These are phyloP conservation scores for Pharnaceum exiguum DNA, from an alignment of 148 eudicot species.

Conservation along the genomic window DNA sequence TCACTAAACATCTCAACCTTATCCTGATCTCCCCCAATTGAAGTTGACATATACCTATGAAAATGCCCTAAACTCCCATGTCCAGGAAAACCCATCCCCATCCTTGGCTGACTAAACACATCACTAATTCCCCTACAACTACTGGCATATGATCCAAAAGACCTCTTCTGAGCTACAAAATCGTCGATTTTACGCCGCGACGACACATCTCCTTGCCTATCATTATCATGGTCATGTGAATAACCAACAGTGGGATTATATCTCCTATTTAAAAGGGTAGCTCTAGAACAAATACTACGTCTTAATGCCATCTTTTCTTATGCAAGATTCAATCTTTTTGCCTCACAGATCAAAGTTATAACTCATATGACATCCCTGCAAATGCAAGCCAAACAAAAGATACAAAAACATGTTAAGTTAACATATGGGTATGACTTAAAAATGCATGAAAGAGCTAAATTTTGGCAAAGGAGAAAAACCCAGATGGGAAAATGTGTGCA, in stretches of 20 bases:
- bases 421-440: neutral
- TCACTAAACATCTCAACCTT: slow-evolving; percentile 42
- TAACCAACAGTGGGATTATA: slow-evolving; percentile 42
- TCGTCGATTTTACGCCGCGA: slow-evolving; percentile 8
- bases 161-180: slow-evolving; percentile 28
- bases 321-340: neutral
- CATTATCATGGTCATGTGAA: slow-evolving; percentile 30
- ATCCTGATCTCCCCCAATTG: slow-evolving; percentile 33
- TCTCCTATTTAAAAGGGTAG: slow-evolving; percentile 46
- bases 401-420: no score
- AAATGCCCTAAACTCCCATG: slow-evolving; percentile 19
- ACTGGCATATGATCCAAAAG: slow-evolving; percentile 26
- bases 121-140: slow-evolving; percentile 15
- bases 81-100: slow-evolving; percentile 17
- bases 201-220: slow-evolving; percentile 5
- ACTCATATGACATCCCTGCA: slow-evolving; percentile 13
- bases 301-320: slow-evolving; percentile 60
- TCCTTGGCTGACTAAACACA: slow-evolving; percentile 11
- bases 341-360: neutral
- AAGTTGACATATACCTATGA: slow-evolving; percentile 53
- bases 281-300: slow-evolving; percentile 51
- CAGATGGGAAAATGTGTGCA: neutral
- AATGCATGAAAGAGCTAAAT: neutral
- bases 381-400: slow-evolving; percentile 5
- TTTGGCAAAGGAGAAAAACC: neutral